Evolutionary conservation across 192 early-diverging fungal genomes (phyloP).

Genomic region (Chytriomyces sp.): DNA sequence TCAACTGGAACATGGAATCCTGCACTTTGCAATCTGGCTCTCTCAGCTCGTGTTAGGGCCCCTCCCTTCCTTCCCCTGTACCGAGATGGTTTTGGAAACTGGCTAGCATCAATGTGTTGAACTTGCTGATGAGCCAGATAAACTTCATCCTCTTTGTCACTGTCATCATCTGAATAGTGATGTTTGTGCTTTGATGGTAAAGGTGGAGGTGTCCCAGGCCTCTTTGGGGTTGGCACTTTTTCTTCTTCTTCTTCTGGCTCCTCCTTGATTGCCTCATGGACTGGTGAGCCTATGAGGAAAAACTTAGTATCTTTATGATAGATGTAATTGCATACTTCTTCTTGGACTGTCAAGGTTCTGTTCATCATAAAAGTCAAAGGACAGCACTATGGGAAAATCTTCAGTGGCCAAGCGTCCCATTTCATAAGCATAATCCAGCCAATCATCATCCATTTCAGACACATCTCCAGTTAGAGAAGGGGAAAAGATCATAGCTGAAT

Average conservation of each 20-base stretch:
- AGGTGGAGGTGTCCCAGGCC: slow-evolving; percentile 19
- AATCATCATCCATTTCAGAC: slow-evolving; percentile 6
- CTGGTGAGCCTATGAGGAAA: slow-evolving; percentile 7
- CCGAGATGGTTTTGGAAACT: neutral
- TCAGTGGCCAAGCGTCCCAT: slow-evolving; percentile 22
- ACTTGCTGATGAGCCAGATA: neutral
- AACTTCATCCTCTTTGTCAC: neutral
- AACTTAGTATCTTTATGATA: neutral
- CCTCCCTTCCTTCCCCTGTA: slow-evolving; percentile 9
- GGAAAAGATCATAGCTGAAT: neutral
- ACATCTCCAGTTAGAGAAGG: slow-evolving; percentile 1
- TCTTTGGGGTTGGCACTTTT: slow-evolving; percentile 17
- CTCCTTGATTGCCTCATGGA: slow-evolving; percentile 6
- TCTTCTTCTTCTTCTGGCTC: slow-evolving; percentile 32
- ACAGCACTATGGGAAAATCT: slow-evolving; percentile 21
- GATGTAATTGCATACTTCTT: neutral
- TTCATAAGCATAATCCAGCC: slow-evolving; percentile 14
- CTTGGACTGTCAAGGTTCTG: neutral
- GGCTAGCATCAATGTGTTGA: neutral
- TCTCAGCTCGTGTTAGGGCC: slow-evolving; percentile 24
- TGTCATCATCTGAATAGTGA: slow-evolving; percentile 8
- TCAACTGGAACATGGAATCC: slow-evolving; percentile 40
- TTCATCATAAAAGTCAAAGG: slow-evolving; percentile 26
- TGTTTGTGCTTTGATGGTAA: slow-evolving; percentile 13
- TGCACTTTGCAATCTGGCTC: slow-evolving; percentile 45